Evolutionary conservation across 108 stramenopile genomes (phyloP).

Genomic region (Cylindrotheca fusiformis): DNA sequence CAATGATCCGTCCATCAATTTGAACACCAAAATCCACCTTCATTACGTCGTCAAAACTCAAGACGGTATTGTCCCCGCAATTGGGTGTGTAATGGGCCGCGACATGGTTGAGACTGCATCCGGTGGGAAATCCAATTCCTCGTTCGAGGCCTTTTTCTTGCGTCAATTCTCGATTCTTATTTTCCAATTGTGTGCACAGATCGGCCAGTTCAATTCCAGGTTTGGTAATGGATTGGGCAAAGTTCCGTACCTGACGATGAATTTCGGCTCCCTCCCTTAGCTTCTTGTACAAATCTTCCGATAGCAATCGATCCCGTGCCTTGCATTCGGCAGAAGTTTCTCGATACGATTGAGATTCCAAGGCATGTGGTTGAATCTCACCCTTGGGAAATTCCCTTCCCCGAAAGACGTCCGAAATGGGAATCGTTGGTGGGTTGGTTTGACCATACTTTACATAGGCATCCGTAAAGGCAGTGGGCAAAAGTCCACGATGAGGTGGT

Average conservation of each 20-base stretch:
- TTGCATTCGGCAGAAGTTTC: conserved; percentile 85
- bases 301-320: conserved; percentile 73
- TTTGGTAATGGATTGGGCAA: conserved; percentile 94
- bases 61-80: conserved; percentile 90
- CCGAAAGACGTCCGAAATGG: conserved; percentile 64
- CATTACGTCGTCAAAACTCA: conserved; percentile 92
- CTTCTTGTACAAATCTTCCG: conserved; percentile 80
- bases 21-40: conserved; percentile 99
- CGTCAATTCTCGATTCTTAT: conserved; percentile 90
- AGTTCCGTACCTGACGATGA: conserved; percentile 94
- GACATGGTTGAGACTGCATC: conserved; percentile 96
- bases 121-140: conserved; percentile 98
- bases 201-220: conserved; percentile 95
- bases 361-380: conserved; percentile 86
- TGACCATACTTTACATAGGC: conserved; percentile 93
- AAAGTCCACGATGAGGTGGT: conserved; percentile 69
- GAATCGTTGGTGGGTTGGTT: conserved; percentile 96
- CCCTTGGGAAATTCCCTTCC: conserved; percentile 79
- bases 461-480: conserved; percentile 87
- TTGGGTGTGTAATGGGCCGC: conserved; percentile 99
- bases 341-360: conserved; percentile 83
- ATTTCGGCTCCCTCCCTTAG: conserved; percentile 91
- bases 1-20: conserved; percentile 98
- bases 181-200: conserved; percentile 93
- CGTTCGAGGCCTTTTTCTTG: conserved; percentile 85